A percentile compares a stretch with the other conserved stretches of the same genome.
Evolutionary conservation across 768 basidiomycete species (phyloP).

Genomic region (Lactifluus rugatus): DNA sequence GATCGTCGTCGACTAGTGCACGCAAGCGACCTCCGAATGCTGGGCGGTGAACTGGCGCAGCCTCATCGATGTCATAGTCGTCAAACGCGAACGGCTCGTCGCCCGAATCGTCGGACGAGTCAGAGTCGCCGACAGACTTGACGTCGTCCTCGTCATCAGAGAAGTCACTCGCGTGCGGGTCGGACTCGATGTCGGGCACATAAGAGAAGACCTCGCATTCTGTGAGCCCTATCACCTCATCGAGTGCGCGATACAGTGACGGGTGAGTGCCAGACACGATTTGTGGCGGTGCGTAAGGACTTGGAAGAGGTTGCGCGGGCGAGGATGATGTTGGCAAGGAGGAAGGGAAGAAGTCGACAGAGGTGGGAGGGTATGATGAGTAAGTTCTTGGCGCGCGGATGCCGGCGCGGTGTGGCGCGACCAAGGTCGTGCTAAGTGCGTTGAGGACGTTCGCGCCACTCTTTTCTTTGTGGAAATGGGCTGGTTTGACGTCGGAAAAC

Average conservation of each 20-base stretch:
- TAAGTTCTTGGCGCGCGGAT: constrained; percentile 68
- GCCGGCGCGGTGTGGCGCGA: constrained; percentile 60
- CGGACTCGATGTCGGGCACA: constrained; percentile 84
- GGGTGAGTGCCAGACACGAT: constrained; percentile 83
- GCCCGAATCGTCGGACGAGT: constrained; percentile 55
- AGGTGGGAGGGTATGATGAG: constrained; percentile 74
- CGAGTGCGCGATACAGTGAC: constrained; percentile 74
- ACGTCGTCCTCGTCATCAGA: constrained; percentile 72
- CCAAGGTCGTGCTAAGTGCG: constrained; percentile 73
- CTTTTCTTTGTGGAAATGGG: constrained; percentile 79
- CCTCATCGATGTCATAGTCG: constrained; percentile 65
- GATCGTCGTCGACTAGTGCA: constrained; percentile 29
- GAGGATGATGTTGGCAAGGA: constrained; percentile 63
- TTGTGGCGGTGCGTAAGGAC: constrained; percentile 61
- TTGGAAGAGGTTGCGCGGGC: constrained; percentile 49
- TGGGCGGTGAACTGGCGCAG: constrained; percentile 21
- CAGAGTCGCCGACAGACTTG: constrained; percentile 52
- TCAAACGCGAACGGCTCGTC: constrained; percentile 72
- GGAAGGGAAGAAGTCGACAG: constrained; percentile 66
- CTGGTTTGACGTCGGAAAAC: constrained; percentile 85
- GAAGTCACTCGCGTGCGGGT: constrained; percentile 84
- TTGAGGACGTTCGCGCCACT: constrained; percentile 70
- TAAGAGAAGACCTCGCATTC: constrained; percentile 97
- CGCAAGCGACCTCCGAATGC: constrained; percentile 20
- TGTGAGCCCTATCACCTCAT: constrained; percentile 79